These are phyloP conservation scores for Solanum peruvianum DNA, from an alignment of 257 asterid genomes.

Conservation along the genomic window DNA sequence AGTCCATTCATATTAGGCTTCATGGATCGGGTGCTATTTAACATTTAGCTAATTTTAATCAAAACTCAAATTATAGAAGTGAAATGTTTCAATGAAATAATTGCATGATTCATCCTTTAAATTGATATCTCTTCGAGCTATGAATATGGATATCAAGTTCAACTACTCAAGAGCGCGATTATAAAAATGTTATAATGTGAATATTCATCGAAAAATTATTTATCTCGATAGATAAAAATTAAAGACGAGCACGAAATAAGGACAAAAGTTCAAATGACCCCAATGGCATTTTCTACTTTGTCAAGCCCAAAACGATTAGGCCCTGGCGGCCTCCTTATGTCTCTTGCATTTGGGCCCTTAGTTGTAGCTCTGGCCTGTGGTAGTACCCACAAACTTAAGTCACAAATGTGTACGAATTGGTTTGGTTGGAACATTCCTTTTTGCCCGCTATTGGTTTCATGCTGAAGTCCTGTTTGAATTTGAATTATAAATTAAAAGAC, in stretches of 20 bases:
- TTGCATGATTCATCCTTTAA: too few relatives aligned
- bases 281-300: neutral
- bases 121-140: neutral
- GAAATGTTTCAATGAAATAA: too few relatives aligned
- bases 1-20: neutral
- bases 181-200: too few relatives aligned
- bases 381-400: neutral
- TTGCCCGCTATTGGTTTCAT: neutral
- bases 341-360: neutral
- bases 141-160: neutral
- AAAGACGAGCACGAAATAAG: neutral
- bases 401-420: neutral
- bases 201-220: accelerated
- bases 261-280: neutral
- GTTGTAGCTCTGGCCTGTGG: neutral
- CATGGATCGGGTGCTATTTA: neutral
- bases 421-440: neutral
- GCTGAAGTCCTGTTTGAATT: too few relatives aligned
- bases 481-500: accelerated
- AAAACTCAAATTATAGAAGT: neutral
- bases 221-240: neutral
- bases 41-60: neutral
- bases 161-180: neutral
- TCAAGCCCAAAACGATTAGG: neutral
- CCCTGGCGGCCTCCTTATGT: neutral